phyloP scores from a whole-genome alignment of 2,329 filamentous ascomycete genomes.

The Ophiocordyceps unilateralis region DNA sequence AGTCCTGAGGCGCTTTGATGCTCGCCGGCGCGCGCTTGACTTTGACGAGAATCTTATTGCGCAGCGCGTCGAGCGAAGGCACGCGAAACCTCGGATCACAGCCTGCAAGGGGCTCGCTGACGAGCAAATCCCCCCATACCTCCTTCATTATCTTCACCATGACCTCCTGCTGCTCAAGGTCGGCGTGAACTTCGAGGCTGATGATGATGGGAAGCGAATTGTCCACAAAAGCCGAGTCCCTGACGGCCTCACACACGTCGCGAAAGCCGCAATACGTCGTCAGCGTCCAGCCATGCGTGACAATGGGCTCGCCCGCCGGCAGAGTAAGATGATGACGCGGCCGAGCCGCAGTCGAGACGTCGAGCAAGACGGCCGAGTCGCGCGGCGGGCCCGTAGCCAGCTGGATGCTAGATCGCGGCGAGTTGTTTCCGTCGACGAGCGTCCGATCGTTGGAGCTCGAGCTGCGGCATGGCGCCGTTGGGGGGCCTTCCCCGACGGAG shows the following conservation, averaged over 20 bases:
- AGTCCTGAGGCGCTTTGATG: constrained; percentile 13
- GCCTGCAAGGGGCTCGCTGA: constrained; percentile 38
- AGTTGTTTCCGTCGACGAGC: constrained; percentile 9
- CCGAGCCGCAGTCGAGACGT: constrained; percentile 9
- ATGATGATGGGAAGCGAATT: constrained; percentile 75
- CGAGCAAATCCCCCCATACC: constrained; percentile 60
- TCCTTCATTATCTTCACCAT: constrained; percentile 94
- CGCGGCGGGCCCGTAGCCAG: constrained; percentile 11
- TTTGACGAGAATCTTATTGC: constrained; percentile 69
- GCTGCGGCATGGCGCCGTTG: too few relatives aligned
- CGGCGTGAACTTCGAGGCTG: constrained; percentile 81
- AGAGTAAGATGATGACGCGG: constrained; percentile 7
- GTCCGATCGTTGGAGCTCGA: constrained; percentile 19
- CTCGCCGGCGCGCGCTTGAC: constrained; percentile 43
- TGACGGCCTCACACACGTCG: constrained; percentile 66
- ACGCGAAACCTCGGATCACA: constrained; percentile 37
- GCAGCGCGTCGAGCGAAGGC: constrained; percentile 54
- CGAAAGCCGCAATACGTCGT: constrained; percentile 78
- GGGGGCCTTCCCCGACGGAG: constrained; percentile 15
- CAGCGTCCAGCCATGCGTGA: constrained; percentile 69
- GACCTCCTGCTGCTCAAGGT: constrained; percentile 64
- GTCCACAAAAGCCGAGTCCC: constrained; percentile 58
- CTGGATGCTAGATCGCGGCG: constrained; percentile 14
- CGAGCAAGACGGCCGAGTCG: constrained; percentile 17
- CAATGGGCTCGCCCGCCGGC: constrained; percentile 50